phyloP scores from a whole-genome alignment of 1,139 yeast genomes.

The Yamadazyma pseudoaaseri region DNA sequence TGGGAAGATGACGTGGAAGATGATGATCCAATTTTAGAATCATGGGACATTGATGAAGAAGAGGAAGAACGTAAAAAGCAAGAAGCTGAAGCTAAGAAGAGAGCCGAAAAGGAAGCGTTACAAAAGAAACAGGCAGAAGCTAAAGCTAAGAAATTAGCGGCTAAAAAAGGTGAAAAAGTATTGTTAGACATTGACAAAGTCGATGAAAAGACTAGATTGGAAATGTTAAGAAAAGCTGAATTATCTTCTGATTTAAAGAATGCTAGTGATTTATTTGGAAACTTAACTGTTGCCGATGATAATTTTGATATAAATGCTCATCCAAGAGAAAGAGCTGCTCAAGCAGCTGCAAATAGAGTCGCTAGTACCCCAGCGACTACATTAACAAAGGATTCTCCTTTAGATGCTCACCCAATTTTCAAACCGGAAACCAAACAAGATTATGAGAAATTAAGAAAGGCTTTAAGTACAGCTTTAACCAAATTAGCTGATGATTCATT shows the following conservation, averaged over 20 bases:
- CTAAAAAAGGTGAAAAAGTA: slow-evolving; percentile 27
- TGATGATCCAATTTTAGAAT: slow-evolving; percentile 65
- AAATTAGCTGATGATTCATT: slow-evolving; percentile 61
- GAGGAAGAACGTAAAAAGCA: slow-evolving; percentile 49
- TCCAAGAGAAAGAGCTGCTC: slow-evolving; percentile 64
- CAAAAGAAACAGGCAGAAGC: slow-evolving; percentile 41
- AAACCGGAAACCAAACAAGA: slow-evolving; percentile 78
- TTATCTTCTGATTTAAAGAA: slow-evolving; percentile 82
- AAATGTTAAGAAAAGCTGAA: slow-evolving; percentile 76
- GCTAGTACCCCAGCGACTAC: slow-evolving; percentile 20
- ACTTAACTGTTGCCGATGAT: slow-evolving; percentile 62
- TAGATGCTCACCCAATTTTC: slow-evolving; percentile 75
- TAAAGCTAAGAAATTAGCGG: slow-evolving; percentile 37
- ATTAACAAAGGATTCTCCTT: slow-evolving; percentile 65
- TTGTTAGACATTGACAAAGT: slow-evolving; percentile 58
- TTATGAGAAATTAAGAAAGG: slow-evolving; percentile 79
- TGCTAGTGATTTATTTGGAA: slow-evolving; percentile 90
- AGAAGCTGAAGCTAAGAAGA: slow-evolving; percentile 44
- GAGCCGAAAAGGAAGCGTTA: slow-evolving; percentile 36
- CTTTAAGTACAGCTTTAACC: slow-evolving; percentile 65
- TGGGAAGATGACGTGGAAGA: slow-evolving; percentile 87
- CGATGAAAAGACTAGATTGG: slow-evolving; percentile 68
- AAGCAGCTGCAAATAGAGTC: slow-evolving; percentile 44
- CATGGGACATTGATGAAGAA: slow-evolving; percentile 84
- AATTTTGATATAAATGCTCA: slow-evolving; percentile 44